Conservation (phyloP, 768 basidiomycete genomes). For the Pleurotus citrinopileatus region DNA sequence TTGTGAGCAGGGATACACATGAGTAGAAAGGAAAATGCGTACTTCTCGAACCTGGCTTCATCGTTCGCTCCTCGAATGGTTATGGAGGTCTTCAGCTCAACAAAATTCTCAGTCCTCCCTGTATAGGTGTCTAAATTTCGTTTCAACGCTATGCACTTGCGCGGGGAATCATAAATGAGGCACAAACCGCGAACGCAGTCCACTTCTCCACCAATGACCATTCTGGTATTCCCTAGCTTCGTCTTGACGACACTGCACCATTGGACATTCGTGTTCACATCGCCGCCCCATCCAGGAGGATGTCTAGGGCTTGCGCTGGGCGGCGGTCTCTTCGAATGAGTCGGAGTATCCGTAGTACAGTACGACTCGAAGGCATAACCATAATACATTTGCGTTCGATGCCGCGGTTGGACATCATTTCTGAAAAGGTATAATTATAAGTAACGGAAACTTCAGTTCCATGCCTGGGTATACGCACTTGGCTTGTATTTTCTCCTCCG, state of each 20-base stretch:
- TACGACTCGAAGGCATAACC: conserved; percentile 91
- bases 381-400: conserved; percentile 69
- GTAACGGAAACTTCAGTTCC: neutral
- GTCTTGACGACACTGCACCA: conserved; percentile 92
- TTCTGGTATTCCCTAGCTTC: conserved; percentile 66
- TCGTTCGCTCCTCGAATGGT: conserved; percentile 62
- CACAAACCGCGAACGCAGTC: conserved; percentile 78
- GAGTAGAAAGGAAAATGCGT: conserved; percentile 16
- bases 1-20: neutral
- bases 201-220: conserved; percentile 87
- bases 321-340: conserved; percentile 13
- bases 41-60: conserved; percentile 80
- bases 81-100: conserved; percentile 88
- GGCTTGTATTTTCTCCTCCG: conserved; percentile 53
- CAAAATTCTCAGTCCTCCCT: conserved; percentile 62
- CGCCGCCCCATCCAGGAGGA: conserved; percentile 67
- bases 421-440: conserved; percentile 31
- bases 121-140: conserved; percentile 51
- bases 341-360: conserved; percentile 57
- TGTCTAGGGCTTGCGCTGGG: conserved; percentile 25
- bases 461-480: conserved; percentile 48
- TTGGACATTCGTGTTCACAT: conserved; percentile 85
- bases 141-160: neutral
- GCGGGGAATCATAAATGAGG: neutral
- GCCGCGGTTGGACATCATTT: conserved; percentile 61